Base-by-base conservation (phyloP, 148 eudicot species). In the Vaccinium darrowii region DNA sequence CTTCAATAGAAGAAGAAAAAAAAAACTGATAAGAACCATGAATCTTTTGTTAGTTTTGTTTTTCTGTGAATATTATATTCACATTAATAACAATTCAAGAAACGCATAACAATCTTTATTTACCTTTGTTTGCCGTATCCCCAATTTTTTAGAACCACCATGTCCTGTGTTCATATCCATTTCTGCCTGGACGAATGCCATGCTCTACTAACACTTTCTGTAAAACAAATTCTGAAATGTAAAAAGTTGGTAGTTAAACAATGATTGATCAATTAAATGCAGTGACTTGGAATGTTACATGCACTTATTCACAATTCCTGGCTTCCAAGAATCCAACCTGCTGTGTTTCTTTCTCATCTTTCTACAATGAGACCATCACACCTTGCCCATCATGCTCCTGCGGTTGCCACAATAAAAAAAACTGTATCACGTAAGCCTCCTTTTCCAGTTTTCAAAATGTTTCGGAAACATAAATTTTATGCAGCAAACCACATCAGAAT, bases 261-360 rank as follows among this genome's bases (percentile, higher is more conserved):
- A 36, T 73, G 56, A 50, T 49, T 10, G 53, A 76, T 49, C 83
- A 73, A 73, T 27, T 51, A 30, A 56, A 75, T 88, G 91, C 94
- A 94, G 98, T 94, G 98, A 94, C 98, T 72, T 94, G 98, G 96
- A 93, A 93, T 81, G 95, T 93, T 53, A 95, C 94, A 23, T 95
- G 98, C 88, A 95, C 98, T 4, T 92, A 95, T 78, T 93, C 96
- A 18, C 95, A 92, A 87, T 85, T 91, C 56, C 84, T 91, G 86
- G 95, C 90, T 33, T 90, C 93, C 47, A 92, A 71, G 88, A 69
- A 92, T 82, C 95, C 98, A 16, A 78, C 90, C 5, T 95, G 98
- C 62, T 95, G 98, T 43, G 95, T 93, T 25, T 95, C 96, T 36
- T 89, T 95, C 84, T 95, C 96, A 30, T 91, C 98, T 27, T 95